Percentiles rank a stretch among this genome's conserved stretches.
Conservation (phyloP, 306 rosid species). For the Glycyrrhiza uralensis region DNA sequence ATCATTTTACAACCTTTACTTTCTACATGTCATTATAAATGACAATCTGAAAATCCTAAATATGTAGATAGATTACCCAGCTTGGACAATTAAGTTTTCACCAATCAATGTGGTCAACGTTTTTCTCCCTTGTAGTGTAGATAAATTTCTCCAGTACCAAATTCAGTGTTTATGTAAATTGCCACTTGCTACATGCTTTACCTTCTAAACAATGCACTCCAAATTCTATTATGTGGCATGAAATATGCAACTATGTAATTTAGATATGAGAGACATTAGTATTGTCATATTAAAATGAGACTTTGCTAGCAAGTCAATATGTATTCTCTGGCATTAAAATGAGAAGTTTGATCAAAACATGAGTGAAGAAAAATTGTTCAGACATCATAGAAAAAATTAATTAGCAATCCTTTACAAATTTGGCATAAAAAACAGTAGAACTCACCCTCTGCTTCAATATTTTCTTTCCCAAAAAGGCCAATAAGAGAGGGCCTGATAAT, state of each 20-base stretch:
- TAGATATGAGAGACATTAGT: not conserved
- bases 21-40: not conserved
- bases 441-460: conserved; percentile 83
- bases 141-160: not conserved
- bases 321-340: conserved; percentile 12
- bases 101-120: not conserved
- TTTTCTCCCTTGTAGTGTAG: not conserved
- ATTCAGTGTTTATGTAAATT: not conserved
- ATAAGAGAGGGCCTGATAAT: conserved; percentile 59
- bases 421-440: conserved; percentile 4
- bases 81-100: not conserved
- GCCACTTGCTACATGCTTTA: not conserved
- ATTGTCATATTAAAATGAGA: not conserved
- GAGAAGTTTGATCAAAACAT: not conserved
- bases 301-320: not conserved
- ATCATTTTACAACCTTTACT: not conserved
- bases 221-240: not conserved
- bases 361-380: not conserved
- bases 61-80: not conserved
- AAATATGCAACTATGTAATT: not conserved
- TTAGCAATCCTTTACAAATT: not conserved
- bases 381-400: not conserved
- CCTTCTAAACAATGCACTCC: conserved; percentile 2
- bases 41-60: not conserved
- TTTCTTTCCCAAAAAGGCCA: conserved; percentile 71